Evolutionary conservation across 805 yeast species (phyloP).

Genomic region (Sugiyamaella smithiae): DNA sequence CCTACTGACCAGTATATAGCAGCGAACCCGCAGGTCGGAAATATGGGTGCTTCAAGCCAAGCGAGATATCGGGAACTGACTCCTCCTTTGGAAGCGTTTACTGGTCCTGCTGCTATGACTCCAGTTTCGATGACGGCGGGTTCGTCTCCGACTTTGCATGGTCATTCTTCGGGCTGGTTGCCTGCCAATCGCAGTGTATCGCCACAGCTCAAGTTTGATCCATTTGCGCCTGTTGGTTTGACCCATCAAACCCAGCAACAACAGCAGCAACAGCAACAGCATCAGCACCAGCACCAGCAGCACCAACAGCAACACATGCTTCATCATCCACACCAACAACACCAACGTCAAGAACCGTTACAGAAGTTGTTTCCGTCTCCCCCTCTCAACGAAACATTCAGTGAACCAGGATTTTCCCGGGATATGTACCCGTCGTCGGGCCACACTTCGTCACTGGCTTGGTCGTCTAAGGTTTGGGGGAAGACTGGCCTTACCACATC

Average conservation of each 20-base stretch:
- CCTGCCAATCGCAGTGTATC: constrained; percentile 13
- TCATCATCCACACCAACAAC: neutral
- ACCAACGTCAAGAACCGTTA: neutral
- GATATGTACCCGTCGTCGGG: too few relatives aligned
- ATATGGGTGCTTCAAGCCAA: too few relatives aligned
- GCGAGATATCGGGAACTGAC: neutral
- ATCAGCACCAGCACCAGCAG: neutral
- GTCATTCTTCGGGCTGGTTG: neutral
- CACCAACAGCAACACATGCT: neutral
- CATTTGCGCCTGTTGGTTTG: constrained; percentile 20
- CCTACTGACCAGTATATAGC: neutral
- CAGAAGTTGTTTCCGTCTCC: too few relatives aligned
- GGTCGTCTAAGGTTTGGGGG: constrained; percentile 23
- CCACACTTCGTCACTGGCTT: constrained; percentile 8
- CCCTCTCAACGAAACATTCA: too few relatives aligned
- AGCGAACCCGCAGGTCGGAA: neutral
- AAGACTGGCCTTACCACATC: constrained; percentile 18
- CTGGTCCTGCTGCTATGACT: neutral
- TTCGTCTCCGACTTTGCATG: neutral
- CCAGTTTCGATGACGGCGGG: neutral
- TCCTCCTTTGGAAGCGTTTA: neutral
- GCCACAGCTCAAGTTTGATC: constrained; percentile 22
- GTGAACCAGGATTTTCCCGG: too few relatives aligned
- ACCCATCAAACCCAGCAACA: neutral
- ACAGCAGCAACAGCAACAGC: constrained; percentile 2